phyloP scores from a whole-genome alignment of 768 basidiomycete species.

The Psilocybe subaeruginosa region DNA sequence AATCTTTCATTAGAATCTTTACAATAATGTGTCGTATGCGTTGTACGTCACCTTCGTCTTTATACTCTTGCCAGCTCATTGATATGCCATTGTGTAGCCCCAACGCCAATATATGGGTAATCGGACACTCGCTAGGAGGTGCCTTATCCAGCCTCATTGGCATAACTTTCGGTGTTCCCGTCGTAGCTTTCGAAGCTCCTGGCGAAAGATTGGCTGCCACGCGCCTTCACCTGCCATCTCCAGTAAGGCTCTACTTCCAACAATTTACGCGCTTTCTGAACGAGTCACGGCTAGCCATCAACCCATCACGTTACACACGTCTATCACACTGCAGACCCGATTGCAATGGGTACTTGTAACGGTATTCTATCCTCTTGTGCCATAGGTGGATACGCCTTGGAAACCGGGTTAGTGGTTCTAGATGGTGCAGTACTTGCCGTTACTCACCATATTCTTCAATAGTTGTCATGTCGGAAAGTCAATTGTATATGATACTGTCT shows the following conservation, averaged over 20 bases:
- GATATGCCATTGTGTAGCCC: conserved; percentile 43
- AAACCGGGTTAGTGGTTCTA: conserved; percentile 55
- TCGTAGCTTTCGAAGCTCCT: conserved; percentile 87
- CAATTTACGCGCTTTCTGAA: not conserved
- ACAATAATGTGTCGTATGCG: conserved; percentile 92
- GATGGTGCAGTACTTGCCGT: not conserved
- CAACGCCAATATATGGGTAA: conserved; percentile 86
- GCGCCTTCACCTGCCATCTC: conserved; percentile 84
- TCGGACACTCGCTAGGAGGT: conserved; percentile 72
- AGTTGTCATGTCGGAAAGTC: conserved; percentile 87
- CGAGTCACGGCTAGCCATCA: conserved; percentile 51
- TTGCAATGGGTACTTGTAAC: conserved; percentile 88
- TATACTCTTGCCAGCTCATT: not conserved
- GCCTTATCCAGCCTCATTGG: conserved; percentile 84
- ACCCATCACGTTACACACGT: conserved; percentile 85
- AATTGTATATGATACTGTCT: conserved; percentile 92
- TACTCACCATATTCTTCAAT: not conserved
- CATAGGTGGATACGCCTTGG: conserved; percentile 88
- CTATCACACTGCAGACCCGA: conserved; percentile 94
- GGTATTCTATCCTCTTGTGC: conserved; percentile 83
- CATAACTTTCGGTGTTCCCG: conserved; percentile 86
- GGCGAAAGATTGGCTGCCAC: conserved; percentile 82
- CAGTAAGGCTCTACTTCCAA: conserved; percentile 48
- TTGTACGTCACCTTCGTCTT: conserved; percentile 48
- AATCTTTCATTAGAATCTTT: conserved; percentile 69